Evolutionary conservation across 768 basidiomycete species (phyloP).

Genomic region (Tubosaeta brunneosetosa): DNA sequence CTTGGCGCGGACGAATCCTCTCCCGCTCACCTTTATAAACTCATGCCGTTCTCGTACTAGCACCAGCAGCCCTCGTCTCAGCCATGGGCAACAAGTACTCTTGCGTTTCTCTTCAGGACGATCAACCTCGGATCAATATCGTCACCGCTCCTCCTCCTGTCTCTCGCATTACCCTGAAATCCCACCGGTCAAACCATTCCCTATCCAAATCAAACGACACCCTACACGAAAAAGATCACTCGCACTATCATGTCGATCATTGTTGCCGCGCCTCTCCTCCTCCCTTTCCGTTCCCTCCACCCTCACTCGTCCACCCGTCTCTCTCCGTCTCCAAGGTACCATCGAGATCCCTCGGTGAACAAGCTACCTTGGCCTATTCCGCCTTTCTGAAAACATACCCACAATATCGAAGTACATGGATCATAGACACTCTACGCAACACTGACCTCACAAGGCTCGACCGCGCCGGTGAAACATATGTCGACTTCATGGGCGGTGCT

Average conservation of each 20-base stretch:
- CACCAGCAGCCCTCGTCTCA: too few species aligned
- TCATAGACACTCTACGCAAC: constrained; percentile 60
- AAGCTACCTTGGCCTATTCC: constrained; percentile 41
- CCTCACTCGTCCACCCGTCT: constrained; percentile 4
- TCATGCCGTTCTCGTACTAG: not conserved
- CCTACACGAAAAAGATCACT: constrained; percentile 29
- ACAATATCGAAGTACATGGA: constrained; percentile 68
- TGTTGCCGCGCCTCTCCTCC: not conserved
- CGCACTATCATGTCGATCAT: constrained; percentile 8
- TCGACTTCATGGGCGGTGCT: constrained; percentile 84
- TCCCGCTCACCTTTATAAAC: constrained; percentile 14
- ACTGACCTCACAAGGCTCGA: constrained; percentile 60
- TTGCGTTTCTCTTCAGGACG: constrained; percentile 9
- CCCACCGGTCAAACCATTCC: constrained; percentile 33
- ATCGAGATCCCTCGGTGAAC: constrained; percentile 25
- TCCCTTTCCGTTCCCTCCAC: not conserved
- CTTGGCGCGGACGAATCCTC: not conserved
- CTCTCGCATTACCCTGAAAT: constrained; percentile 39
- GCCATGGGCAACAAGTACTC: constrained; percentile 32
- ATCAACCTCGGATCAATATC: constrained; percentile 3
- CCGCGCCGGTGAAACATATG: constrained; percentile 65
- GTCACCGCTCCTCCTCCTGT: constrained; percentile 10
- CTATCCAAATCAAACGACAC: constrained; percentile 39
- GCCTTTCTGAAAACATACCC: constrained; percentile 42
- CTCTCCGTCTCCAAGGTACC: constrained; percentile 21